These are phyloP conservation scores for Phyllosticta citrichinensis DNA, from an alignment of 2,329 filamentous ascomycete genomes.

Conservation along the genomic window DNA sequence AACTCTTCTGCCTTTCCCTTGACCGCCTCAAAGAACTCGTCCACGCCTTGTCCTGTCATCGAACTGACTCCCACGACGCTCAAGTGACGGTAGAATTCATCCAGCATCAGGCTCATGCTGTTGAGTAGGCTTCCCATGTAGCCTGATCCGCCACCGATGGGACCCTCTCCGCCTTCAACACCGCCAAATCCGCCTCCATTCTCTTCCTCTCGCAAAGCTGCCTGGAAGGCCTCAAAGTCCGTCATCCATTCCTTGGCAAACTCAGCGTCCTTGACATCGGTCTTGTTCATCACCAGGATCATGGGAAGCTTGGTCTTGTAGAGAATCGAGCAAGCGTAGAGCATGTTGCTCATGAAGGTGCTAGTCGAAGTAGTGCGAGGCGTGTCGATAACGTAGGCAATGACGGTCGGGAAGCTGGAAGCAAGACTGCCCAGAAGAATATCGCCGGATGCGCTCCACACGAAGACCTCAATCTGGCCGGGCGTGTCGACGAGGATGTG, in stretches of 20 bases:
- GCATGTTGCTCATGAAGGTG: constrained; percentile 99
- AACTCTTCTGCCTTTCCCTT: constrained; percentile 83
- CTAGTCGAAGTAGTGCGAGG: constrained; percentile 85
- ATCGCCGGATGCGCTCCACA: constrained; percentile 92
- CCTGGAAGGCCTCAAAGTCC: constrained; percentile 92
- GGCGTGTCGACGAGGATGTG: constrained; percentile 92
- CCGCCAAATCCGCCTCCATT: constrained; percentile 66
- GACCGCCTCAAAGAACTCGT: constrained; percentile 89
- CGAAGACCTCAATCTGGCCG: constrained; percentile 96
- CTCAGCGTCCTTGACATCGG: constrained; percentile 79
- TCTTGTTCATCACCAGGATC: constrained; percentile 99
- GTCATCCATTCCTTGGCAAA: constrained; percentile 99
- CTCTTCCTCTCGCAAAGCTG: constrained; percentile 71
- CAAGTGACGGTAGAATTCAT: constrained; percentile 93
- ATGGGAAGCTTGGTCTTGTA: constrained; percentile 55
- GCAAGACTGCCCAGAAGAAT: constrained; percentile 90
- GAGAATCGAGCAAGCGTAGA: constrained; percentile 95
- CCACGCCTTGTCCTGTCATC: constrained; percentile 82
- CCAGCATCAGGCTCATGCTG: constrained; percentile 94
- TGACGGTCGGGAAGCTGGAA: constrained; percentile 88
- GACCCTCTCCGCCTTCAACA: constrained; percentile 44
- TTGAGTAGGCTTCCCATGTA: constrained; percentile 96
- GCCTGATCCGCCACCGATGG: constrained; percentile 61
- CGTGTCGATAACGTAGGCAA: constrained; percentile 96
- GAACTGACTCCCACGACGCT: constrained; percentile 89